phyloP scores from a whole-genome alignment of 805 yeast genomes.

The Ogataea corticis region DNA sequence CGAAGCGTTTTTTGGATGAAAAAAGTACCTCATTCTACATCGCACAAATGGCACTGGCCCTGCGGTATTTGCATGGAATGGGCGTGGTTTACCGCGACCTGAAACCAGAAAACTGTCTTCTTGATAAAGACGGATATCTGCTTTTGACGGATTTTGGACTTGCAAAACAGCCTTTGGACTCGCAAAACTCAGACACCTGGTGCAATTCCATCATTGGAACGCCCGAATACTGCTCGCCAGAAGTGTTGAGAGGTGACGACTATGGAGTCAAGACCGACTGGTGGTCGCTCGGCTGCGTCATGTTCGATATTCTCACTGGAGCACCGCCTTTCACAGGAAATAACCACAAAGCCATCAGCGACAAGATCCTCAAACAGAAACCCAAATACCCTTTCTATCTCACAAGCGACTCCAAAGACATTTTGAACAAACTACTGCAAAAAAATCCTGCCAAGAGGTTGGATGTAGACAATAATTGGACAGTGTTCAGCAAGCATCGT shows the following conservation, averaged over 20 bases:
- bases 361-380: constrained; percentile 67
- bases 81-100: constrained; percentile 86
- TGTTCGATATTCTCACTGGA: constrained; percentile 78
- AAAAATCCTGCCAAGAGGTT: constrained; percentile 66
- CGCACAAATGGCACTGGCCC: constrained; percentile 78
- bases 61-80: constrained; percentile 67
- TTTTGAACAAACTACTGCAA: constrained; percentile 61
- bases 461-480: constrained; percentile 54
- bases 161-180: constrained; percentile 44
- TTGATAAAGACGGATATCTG: constrained; percentile 73
- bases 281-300: constrained; percentile 86
- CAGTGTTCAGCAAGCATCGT: constrained; percentile 56
- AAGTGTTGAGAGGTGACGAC: constrained; percentile 71
- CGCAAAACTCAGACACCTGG: constrained; percentile 34
- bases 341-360: constrained; percentile 67
- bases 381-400: constrained; percentile 68
- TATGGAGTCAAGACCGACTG: constrained; percentile 81
- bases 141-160: constrained; percentile 86
- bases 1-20: constrained; percentile 47
- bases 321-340: constrained; percentile 85
- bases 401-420: constrained; percentile 74
- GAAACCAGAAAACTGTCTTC: constrained; percentile 85
- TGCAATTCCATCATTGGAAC: constrained; percentile 70
- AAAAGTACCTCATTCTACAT: constrained; percentile 69
- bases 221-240: constrained; percentile 88